Conservation (phyloP, 73 alveolate genomes). For the Uronychia binucleata region DNA sequence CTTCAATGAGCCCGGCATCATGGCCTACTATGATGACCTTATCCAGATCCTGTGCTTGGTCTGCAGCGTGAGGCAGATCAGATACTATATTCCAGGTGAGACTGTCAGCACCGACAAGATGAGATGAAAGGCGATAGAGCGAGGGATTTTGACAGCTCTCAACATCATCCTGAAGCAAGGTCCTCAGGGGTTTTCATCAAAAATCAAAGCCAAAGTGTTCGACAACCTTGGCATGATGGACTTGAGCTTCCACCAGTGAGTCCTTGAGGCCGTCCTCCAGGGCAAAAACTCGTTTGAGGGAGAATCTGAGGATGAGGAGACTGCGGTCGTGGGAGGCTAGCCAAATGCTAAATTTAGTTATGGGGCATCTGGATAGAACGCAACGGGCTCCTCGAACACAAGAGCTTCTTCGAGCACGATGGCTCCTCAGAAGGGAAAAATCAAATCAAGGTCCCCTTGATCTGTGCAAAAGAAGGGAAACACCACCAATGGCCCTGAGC, state of each 20-base stretch:
- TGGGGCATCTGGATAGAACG: no score
- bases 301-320: neutral
- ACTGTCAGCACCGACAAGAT: constrained; percentile 11
- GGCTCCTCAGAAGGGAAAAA: no score
- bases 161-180: neutral
- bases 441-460: no score
- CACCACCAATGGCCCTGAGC: no score
- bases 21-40: neutral
- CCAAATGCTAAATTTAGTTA: no score
- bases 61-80: neutral
- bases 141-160: neutral
- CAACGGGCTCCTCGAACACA: no score
- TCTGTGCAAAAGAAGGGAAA: no score
- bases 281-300: neutral
- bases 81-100: constrained; percentile 43
- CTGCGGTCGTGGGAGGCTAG: no score
- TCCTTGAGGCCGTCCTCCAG: neutral
- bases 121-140: neutral
- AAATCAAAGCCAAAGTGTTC: constrained; percentile 25
- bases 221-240: constrained; percentile 23
- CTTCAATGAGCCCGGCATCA: neutral
- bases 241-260: constrained; percentile 20
- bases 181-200: neutral
- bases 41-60: neutral
- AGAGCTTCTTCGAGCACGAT: no score